These are phyloP conservation scores for Stephanocyclus meneghinianus DNA, from an alignment of 352 stramenopile genomes.

Conservation along the genomic window DNA sequence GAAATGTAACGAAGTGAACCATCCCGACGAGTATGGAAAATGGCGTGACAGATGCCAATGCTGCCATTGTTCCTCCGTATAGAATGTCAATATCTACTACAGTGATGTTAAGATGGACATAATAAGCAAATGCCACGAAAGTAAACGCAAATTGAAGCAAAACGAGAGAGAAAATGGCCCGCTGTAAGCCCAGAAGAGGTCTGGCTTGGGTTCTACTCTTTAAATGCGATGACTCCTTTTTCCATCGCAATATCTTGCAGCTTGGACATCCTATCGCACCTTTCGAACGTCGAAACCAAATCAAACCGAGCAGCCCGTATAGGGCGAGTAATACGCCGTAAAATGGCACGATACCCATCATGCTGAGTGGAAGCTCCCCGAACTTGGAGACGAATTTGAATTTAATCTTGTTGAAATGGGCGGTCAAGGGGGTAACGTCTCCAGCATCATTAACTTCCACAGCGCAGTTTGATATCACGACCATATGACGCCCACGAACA, in stretches of 20 bases:
- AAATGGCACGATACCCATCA: constrained; percentile 40
- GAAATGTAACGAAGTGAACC: constrained; percentile 36
- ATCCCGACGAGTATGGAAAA: constrained; percentile 31
- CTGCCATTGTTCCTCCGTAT: constrained; percentile 37
- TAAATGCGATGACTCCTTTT: not conserved
- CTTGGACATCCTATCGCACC: constrained; percentile 6
- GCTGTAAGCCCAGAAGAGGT: constrained; percentile 35
- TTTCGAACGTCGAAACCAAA: constrained; percentile 27
- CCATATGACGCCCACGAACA: constrained; percentile 25
- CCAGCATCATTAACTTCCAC: constrained; percentile 10
- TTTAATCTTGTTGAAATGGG: constrained; percentile 15
- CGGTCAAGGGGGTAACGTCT: constrained; percentile 7
- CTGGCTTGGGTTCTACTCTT: not conserved
- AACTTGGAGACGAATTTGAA: constrained; percentile 40
- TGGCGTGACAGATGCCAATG: constrained; percentile 20
- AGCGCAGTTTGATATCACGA: constrained; percentile 50
- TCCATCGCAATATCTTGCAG: not conserved
- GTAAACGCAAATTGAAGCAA: constrained; percentile 36
- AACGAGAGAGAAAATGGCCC: constrained; percentile 25
- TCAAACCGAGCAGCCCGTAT: constrained; percentile 22
- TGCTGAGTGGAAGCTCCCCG: constrained; percentile 28
- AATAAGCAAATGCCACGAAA: constrained; percentile 37
- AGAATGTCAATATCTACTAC: constrained; percentile 41
- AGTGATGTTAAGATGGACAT: constrained; percentile 40
- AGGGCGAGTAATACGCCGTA: constrained; percentile 26